These are phyloP conservation scores for Akanthomyces lecanii DNA, from an alignment of 2,329 filamentous ascomycete species.

Conservation along the genomic window DNA sequence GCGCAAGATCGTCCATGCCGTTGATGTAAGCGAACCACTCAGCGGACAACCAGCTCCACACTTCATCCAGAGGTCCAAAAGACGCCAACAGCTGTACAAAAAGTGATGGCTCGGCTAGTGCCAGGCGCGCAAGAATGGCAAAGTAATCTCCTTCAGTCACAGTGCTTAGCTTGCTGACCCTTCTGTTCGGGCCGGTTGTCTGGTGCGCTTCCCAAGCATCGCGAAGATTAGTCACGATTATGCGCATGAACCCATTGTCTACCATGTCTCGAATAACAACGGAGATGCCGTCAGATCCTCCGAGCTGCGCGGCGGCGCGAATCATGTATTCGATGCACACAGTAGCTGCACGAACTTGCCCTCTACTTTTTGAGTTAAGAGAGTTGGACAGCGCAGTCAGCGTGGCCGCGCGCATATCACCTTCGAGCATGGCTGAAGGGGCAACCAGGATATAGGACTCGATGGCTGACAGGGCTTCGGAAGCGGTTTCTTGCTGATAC, in stretches of 20 bases:
- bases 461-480: slow-evolving; percentile 58
- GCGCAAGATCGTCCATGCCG: slow-evolving; percentile 59
- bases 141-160: slow-evolving; percentile 83
- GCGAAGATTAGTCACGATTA: slow-evolving; percentile 62
- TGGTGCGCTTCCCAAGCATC: slow-evolving; percentile 71
- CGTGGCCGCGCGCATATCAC: slow-evolving; percentile 48
- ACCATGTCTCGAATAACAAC: slow-evolving; percentile 64
- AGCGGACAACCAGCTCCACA: slow-evolving; percentile 56
- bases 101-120: slow-evolving; percentile 64
- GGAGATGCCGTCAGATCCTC: slow-evolving; percentile 56
- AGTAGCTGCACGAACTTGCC: slow-evolving; percentile 54
- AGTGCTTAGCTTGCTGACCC: slow-evolving; percentile 63
- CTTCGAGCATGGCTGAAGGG: slow-evolving; percentile 60
- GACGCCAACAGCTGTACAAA: slow-evolving; percentile 57
- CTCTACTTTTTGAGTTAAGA: slow-evolving; percentile 51
- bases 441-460: slow-evolving; percentile 69
- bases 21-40: slow-evolving; percentile 69
- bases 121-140: slow-evolving; percentile 73
- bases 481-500: slow-evolving; percentile 59
- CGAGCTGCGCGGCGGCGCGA: slow-evolving; percentile 57
- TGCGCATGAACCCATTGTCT: slow-evolving; percentile 57
- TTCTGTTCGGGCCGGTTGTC: slow-evolving; percentile 74
- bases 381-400: slow-evolving; percentile 46
- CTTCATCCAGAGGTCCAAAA: slow-evolving; percentile 43
- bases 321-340: slow-evolving; percentile 63